Base-by-base conservation (phyloP, 2,329 filamentous ascomycete species). In the Byssothecium circinans region DNA sequence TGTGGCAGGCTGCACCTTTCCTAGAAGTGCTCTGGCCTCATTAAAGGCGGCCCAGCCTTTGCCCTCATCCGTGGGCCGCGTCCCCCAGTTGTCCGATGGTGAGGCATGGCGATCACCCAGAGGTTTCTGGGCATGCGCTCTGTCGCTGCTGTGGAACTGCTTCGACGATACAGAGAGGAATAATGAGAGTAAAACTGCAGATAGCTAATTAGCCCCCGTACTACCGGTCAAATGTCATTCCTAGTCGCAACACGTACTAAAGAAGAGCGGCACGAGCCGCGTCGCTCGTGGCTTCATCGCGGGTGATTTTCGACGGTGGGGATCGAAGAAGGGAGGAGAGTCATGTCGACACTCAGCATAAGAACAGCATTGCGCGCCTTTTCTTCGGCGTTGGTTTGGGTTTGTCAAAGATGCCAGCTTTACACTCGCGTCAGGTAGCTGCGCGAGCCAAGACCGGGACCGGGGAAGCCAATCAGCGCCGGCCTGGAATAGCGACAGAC, bases 11-110 rank as follows among this genome's bases (percentile, higher is more conserved):
- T 69, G 71, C 43, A 77, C 71, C 54, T 71, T 73, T 41, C 61
- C 67, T 6, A 78, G 67, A 22, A 75, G 61, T 1, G 58, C 51
- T 34, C 64, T 65, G 8, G 75, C 75, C 53, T 80, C 62, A 55
- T 69, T 44, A 45, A 71, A 56, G 7, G 62, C 64, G 25, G 58
- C 42, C n/a, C 53, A 47, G 15, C 58, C 67, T 52, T 49, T 45
- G n/a, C 47, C 52, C 32, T 51, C 56, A 45, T 57, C 54, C 35
- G 47, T 36, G 23, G 29, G 43, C 18, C 43, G 32, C 27, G 44
- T 29, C 14, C 57, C 57, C 50, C 53, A 61, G 32, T 48, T 56
- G 22, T 47, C 58, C 40, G 48, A 53, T 27, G 36, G 11, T 27
- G 20, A 14, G 15, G 36, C 20, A 25, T 39, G 19, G 12, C 38